A percentile compares a stretch with the other conserved stretches of the same genome.
Conservation (phyloP, 331 rosid genomes). For the Phaseolus coccineus region DNA sequence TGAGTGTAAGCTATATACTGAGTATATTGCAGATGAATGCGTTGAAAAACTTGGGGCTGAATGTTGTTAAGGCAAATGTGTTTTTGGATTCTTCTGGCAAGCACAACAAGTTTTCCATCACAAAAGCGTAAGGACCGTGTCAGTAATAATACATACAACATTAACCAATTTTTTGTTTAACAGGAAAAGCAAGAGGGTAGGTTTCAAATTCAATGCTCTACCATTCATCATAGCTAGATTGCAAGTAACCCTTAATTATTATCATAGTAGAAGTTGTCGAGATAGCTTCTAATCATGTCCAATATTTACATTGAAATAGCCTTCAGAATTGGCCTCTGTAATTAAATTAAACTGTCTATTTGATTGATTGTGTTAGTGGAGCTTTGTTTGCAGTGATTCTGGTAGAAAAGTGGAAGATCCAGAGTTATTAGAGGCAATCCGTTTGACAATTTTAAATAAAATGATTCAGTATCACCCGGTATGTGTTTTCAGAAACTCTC, state of each 20-base stretch:
- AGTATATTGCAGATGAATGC: conserved; percentile 85
- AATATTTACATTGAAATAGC: conserved; percentile 2
- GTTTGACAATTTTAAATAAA: conserved; percentile 88
- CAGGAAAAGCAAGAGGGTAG: background rate
- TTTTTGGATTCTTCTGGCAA: conserved; percentile 92
- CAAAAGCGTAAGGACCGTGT: conserved; percentile 69
- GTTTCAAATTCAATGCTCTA: background rate
- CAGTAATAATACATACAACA: too few species aligned
- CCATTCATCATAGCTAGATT: background rate
- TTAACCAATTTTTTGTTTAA: background rate
- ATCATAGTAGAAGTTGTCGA: background rate
- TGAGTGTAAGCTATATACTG: background rate
- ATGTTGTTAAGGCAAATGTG: conserved; percentile 96
- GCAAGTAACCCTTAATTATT: background rate
- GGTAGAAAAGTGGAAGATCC: conserved; percentile 97
- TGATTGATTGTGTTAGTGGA: conserved; percentile 46
- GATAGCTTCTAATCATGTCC: background rate
- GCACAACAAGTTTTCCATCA: conserved; percentile 91
- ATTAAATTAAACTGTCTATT: conserved; percentile 22
- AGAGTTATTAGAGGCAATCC: conserved; percentile 96
- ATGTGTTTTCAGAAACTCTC: conserved; percentile 40
- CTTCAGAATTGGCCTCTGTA: background rate
- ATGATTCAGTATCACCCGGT: conserved; percentile 92
- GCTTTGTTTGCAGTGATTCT: conserved; percentile 75
- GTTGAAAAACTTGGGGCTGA: conserved; percentile 85